These are phyloP conservation scores for Tetrahymena borealis DNA, from an alignment of 73 alveolate species.

Conservation along the genomic window DNA sequence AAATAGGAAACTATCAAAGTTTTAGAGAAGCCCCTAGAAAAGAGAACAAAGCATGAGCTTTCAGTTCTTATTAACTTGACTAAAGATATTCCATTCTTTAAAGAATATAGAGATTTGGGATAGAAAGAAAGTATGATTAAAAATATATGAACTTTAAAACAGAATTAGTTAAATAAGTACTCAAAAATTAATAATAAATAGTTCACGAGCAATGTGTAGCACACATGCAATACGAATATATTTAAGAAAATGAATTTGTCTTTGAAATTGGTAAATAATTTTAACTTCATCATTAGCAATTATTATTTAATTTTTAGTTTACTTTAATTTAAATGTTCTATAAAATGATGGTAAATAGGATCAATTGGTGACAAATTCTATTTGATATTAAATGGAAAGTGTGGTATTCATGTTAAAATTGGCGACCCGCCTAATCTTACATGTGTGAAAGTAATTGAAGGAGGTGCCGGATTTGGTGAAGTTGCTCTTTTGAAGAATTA, in stretches of 20 bases:
- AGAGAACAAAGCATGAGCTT: background rate
- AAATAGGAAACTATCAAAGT: background rate
- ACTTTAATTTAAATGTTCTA: background rate
- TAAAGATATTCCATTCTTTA: background rate
- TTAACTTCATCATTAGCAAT: too few relatives aligned
- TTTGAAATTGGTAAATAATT: background rate
- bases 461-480: background rate
- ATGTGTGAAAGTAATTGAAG: background rate
- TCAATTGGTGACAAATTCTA: background rate
- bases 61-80: background rate
- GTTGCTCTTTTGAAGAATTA: background rate
- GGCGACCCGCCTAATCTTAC: constrained; percentile 2
- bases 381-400: background rate
- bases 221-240: background rate
- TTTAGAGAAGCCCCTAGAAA: background rate
- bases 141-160: background rate
- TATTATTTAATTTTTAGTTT: background rate
- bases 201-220: background rate
- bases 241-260: background rate
- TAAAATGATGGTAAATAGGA: background rate
- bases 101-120: background rate
- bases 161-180: background rate
- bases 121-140: background rate
- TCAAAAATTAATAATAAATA: background rate
- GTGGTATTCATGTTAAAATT: background rate